Evolutionary conservation across 2,329 filamentous ascomycete species (phyloP), one percentile per base, ranked within the genome.

Genomic region (Fusarium phyllophilum): DNA sequence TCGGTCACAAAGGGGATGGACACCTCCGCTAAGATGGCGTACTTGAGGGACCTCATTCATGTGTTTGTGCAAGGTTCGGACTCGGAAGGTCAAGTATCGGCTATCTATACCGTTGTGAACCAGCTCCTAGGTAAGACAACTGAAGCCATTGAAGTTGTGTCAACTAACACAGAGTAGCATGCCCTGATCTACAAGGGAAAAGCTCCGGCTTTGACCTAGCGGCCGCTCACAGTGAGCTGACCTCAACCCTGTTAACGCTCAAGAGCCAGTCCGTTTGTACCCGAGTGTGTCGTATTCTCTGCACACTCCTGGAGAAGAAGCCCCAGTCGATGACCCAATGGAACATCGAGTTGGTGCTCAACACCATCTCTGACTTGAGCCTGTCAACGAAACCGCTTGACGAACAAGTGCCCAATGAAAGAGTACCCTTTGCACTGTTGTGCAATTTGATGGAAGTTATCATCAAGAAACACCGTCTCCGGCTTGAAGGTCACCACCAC

Each of bases 401-500:
- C 22, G 81, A 59, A 18, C 59, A 24, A 71, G 78, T 34, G 48
- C 66, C 39, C 34, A 76, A 79, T 13, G 81, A 82, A 2, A 78
- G 82, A 12, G 80, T 82, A 11, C 79, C 84, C 1, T 90, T 85
- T 76, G 77, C 83, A 4, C 82, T 82, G 77, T 81, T 89, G 22
- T 90, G 86, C 81, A 85, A 84, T 60, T 82, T 92, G 14, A 81
- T 89, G 26, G 88, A 89, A 62, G 81, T 84, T 29, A 81, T 92
- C 42, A 87, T 92, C 77, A 87, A 86, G 77, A 88, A 89, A 54
- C 89, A 92, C 79, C 84, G 90, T 9, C 84, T 89, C 48, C 89
- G 90, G 15, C 83, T 92, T 4, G 87, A 91, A 74, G 89, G 89
- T 5, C 90, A 90, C 70, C 89, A 90, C 75, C 90, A 91, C 76